Evolutionary conservation across 345 rosid genomes (phyloP), one percentile per base, ranked within the genome.

Genomic region (Populus alba): DNA sequence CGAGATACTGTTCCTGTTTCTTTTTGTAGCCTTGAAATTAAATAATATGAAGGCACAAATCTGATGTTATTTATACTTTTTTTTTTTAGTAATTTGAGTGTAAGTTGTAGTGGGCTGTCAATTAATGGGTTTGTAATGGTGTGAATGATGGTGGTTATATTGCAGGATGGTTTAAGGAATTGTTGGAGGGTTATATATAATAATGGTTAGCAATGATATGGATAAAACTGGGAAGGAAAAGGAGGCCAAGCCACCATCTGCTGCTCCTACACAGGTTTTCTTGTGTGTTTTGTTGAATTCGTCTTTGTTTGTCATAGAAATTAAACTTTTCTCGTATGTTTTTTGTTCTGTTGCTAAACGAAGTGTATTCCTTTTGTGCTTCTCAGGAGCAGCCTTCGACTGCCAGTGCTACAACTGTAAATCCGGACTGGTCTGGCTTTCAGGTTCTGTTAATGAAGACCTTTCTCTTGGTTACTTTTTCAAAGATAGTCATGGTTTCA

Each of bases 341-440:
- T 25, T 12, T 33, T 61, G 76, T 18, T 25, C 5, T 25, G 25
- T 16, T 59, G 25, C 51, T 55, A 31, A 53, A n/a, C 12, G 38
- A 66, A 45, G 7, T 20, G 22, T 18, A 25, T 45, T 74, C 3
- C 23, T 73, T 27, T 79, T 77, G 22, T 80, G 78, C 16, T 84
- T 9, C 77, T 79, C 87, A 94, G 98, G 99, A 94, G 82, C 97
- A 87, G 66, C 81, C 93, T 6, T 82, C 90, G 0, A 87, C 92
- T 37, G 76, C 91, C 66, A 82, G 83, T 83, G 80, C 94, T 53
- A 91, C 87, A 69, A 61, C 86, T 12, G 92, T 92, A 67, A 91
- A 91, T 84, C 90, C 97, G 23, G 99, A 96, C 66, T 96, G 99
- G 99, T 82, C 98, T 11, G 95, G 98, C 61, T 96, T 94, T 87